phyloP scores from a whole-genome alignment of 225 moss, liverwort and hornwort genomes.

The Rhytidiadelphus loreus region DNA sequence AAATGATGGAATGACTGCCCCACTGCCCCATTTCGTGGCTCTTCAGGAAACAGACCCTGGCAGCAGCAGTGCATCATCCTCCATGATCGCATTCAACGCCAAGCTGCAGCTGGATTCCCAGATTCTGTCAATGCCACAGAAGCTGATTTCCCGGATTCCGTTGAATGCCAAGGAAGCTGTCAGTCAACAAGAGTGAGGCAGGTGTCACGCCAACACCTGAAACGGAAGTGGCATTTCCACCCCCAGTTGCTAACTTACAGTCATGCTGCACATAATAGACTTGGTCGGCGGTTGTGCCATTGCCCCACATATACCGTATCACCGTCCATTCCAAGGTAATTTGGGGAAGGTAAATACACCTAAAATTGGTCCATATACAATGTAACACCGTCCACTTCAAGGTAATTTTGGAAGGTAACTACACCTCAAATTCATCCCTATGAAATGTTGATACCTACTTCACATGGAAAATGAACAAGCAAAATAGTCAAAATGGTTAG shows the following conservation, averaged over 20 bases:
- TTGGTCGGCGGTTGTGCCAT: not conserved
- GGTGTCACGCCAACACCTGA: not conserved
- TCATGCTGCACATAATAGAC: not conserved
- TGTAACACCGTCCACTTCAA: not conserved
- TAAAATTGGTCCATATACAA: too few species aligned
- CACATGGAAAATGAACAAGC: not conserved
- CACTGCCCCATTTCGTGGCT: too few species aligned
- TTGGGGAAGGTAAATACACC: too few species aligned
- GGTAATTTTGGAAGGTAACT: not conserved
- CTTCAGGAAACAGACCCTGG: too few species aligned
- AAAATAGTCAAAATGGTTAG: not conserved
- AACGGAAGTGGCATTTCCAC: not conserved
- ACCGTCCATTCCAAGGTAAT: not conserved
- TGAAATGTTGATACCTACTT: not conserved
- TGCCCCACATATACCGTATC: not conserved
- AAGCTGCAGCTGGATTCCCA: too few species aligned
- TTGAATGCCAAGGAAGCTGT: not conserved
- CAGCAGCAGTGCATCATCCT: too few species aligned
- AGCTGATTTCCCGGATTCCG: not conserved
- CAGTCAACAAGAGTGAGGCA: not conserved
- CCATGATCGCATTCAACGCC: not conserved
- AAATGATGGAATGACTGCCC: too few species aligned
- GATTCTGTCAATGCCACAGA: not conserved
- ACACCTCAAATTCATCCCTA: not conserved
- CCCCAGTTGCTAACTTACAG: too few species aligned